Percentiles rank a stretch among this genome's conserved stretches.
phyloP scores from a whole-genome alignment of 305 asterid species.

The Ilex paraguariensis region DNA sequence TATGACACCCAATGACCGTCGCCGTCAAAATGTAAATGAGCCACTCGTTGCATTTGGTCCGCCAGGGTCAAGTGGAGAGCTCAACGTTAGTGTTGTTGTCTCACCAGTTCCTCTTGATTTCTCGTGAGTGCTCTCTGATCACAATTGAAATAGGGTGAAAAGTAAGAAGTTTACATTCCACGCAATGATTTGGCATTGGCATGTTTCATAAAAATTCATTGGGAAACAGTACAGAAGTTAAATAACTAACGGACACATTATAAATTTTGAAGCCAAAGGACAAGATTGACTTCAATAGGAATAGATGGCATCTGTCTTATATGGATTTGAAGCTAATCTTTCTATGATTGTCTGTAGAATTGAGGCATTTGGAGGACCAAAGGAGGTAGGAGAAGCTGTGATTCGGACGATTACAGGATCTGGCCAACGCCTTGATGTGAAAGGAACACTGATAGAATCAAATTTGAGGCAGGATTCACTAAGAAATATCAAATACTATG shows the following conservation, averaged over 20 bases:
- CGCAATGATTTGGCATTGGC: no score
- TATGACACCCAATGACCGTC: constrained; percentile 15
- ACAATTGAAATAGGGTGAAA: no score
- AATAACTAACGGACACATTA: no score
- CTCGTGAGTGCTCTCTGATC: constrained; percentile 40
- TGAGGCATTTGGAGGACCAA: constrained; percentile 82
- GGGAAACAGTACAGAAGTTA: no score
- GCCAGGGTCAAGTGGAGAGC: constrained; percentile 89
- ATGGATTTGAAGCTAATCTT: no score
- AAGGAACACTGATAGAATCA: constrained; percentile 46
- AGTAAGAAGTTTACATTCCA: no score
- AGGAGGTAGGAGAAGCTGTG: constrained; percentile 68
- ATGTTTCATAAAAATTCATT: no score
- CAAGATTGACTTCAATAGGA: no score
- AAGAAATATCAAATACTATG: constrained; percentile 49
- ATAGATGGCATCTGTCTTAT: no score
- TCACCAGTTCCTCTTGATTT: constrained; percentile 64
- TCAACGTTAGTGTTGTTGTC: constrained; percentile 85
- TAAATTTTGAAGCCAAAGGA: no score
- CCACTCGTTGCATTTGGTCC: constrained; percentile 90
- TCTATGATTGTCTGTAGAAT: constrained; percentile 23
- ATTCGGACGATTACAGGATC: constrained; percentile 48
- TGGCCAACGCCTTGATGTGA: constrained; percentile 34
- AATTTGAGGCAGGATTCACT: constrained; percentile 50
- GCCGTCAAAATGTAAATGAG: constrained; percentile 45